phyloP scores from a whole-genome alignment of 1,284 basidiomycete genomes.

The Meira nashicola region DNA sequence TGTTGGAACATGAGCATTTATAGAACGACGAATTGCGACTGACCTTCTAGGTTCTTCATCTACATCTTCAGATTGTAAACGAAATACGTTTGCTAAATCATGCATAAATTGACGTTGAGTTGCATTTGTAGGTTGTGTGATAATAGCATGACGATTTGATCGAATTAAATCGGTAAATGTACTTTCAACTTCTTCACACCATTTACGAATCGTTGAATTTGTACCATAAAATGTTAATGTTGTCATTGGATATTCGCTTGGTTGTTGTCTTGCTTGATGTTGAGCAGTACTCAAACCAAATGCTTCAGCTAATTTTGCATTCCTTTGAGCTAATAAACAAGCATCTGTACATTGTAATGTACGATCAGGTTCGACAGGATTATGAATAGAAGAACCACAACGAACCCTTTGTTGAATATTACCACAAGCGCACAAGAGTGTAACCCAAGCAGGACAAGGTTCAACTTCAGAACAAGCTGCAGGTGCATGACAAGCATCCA shows the following conservation, averaged over 20 bases:
- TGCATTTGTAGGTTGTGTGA: constrained; percentile 32
- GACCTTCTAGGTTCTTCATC: constrained; percentile 38
- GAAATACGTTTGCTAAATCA: constrained; percentile 36
- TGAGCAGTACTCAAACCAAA: constrained; percentile 40
- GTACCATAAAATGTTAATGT: constrained; percentile 35
- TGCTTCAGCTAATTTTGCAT: constrained; percentile 48
- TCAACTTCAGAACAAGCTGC: constrained; percentile 39
- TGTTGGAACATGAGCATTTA: constrained; percentile 35
- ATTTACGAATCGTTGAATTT: constrained; percentile 18
- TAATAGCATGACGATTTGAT: constrained; percentile 39
- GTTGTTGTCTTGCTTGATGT: constrained; percentile 17
- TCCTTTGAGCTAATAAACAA: constrained; percentile 48
- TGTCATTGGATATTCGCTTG: constrained; percentile 26
- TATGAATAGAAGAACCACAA: constrained; percentile 35
- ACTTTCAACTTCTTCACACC: constrained; percentile 39
- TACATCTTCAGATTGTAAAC: constrained; percentile 37
- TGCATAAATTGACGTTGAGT: constrained; percentile 42
- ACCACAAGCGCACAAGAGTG: constrained; percentile 44
- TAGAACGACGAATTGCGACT: constrained; percentile 41
- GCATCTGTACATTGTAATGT: constrained; percentile 44
- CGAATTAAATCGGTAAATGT: constrained; percentile 45
- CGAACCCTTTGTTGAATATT: constrained; percentile 39
- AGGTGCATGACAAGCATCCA: constrained; percentile 45
- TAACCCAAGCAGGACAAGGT: constrained; percentile 43
- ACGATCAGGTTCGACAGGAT: constrained; percentile 9